Percentiles rank a stretch among this genome's conserved stretches.
Evolutionary conservation across 306 rosid genomes (phyloP).

Genomic region (Cyclanthera cordifolia): DNA sequence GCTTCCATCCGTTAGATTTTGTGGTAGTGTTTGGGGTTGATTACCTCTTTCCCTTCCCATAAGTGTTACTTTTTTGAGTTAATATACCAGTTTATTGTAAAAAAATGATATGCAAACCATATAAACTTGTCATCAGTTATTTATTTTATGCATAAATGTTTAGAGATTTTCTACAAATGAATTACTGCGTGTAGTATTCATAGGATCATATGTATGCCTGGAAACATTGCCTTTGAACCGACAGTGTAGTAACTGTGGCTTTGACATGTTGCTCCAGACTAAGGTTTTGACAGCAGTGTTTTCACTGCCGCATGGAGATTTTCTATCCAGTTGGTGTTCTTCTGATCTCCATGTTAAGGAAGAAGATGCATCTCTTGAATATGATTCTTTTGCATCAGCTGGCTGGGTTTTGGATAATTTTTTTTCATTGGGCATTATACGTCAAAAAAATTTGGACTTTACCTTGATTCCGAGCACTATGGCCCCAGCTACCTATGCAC

Average conservation of each 20-base stretch:
- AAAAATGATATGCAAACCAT: not conserved
- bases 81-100: not conserved
- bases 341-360: conserved; percentile 62
- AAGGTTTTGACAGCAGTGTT: conserved; percentile 78
- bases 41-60: not conserved
- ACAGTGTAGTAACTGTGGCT: conserved; percentile 22
- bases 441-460: conserved; percentile 42
- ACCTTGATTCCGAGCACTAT: conserved; percentile 34
- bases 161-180: conserved; percentile 11
- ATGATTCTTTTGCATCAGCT: conserved; percentile 67
- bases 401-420: conserved; percentile 78
- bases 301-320: conserved; percentile 73
- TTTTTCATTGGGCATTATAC: conserved; percentile 27
- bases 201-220: conserved; percentile 6
- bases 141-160: not conserved
- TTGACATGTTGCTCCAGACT: conserved; percentile 59
- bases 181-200: conserved; percentile 19
- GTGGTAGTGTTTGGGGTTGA: not conserved
- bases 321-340: conserved; percentile 87
- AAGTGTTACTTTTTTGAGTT: not conserved
- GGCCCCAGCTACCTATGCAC: conserved; percentile 66
- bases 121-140: not conserved
- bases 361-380: conserved; percentile 70
- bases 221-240: conserved; percentile 13
- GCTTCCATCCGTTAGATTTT: not conserved